Evolutionary conservation across 1,284 basidiomycete species (phyloP).

Genomic region (Melampsora americana): DNA sequence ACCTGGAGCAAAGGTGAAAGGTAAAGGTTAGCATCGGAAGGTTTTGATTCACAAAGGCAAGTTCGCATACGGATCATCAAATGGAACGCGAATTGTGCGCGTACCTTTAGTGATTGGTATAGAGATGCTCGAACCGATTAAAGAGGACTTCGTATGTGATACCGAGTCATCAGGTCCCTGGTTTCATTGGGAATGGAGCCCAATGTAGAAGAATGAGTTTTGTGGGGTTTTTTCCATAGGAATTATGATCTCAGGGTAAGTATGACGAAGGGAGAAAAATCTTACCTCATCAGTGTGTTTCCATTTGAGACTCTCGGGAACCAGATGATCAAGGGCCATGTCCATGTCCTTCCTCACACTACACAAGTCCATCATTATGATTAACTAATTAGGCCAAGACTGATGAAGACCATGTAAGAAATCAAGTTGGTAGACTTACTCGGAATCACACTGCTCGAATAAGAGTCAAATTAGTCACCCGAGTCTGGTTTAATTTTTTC

Average conservation of each 20-base stretch:
- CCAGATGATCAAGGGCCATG: slow-evolving; percentile 53
- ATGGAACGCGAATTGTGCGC: background rate
- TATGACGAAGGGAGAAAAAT: background rate
- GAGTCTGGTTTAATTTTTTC: background rate
- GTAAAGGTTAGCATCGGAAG: background rate
- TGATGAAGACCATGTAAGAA: background rate
- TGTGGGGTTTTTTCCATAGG: background rate
- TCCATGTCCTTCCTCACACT: slow-evolving; percentile 54
- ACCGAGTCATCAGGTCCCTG: slow-evolving; percentile 46
- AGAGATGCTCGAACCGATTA: slow-evolving; percentile 50
- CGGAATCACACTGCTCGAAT: slow-evolving; percentile 31
- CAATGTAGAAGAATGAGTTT: too few species aligned
- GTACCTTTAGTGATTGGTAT: slow-evolving; percentile 44
- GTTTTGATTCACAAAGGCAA: background rate
- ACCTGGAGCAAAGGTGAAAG: slow-evolving; percentile 12
- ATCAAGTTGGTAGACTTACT: slow-evolving; percentile 20
- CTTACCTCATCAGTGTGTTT: slow-evolving; percentile 50
- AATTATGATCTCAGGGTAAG: background rate
- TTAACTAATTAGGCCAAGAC: background rate
- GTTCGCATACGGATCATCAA: background rate
- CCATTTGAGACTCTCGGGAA: slow-evolving; percentile 53
- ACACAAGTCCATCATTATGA: background rate
- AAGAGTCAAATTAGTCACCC: slow-evolving; percentile 4
- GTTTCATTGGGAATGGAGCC: too few species aligned
- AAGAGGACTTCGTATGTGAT: slow-evolving; percentile 53